phyloP scores from a whole-genome alignment of 2,329 filamentous ascomycete genomes.

The Colletotrichum sansevieriae region DNA sequence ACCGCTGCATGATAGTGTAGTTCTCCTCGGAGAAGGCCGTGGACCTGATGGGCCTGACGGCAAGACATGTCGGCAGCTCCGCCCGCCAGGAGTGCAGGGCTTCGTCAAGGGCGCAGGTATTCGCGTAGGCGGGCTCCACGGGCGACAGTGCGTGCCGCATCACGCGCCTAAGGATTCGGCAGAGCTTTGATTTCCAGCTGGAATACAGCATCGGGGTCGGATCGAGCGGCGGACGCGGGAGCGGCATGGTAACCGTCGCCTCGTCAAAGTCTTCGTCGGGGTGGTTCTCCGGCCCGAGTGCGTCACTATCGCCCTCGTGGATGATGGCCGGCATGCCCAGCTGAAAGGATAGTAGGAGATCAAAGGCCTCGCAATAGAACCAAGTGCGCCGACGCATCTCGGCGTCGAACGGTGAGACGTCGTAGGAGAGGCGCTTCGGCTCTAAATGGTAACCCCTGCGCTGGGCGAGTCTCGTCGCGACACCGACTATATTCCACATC shows the following conservation, averaged over 20 bases:
- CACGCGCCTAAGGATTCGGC: slow-evolving; percentile 58
- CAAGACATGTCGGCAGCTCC: slow-evolving; percentile 56
- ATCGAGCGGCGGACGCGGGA: slow-evolving; percentile 57
- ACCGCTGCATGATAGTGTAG: slow-evolving; percentile 61
- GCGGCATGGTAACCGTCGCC: slow-evolving; percentile 56
- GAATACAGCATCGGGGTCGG: slow-evolving; percentile 59
- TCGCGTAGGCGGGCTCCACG: slow-evolving; percentile 52
- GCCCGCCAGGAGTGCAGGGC: slow-evolving; percentile 54
- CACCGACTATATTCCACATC: slow-evolving; percentile 62
- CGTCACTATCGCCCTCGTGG: slow-evolving; percentile 61
- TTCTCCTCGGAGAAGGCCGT: slow-evolving; percentile 59
- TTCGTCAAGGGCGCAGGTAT: slow-evolving; percentile 53
- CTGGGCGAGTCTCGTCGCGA: slow-evolving; percentile 63
- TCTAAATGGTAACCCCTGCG: slow-evolving; percentile 66
- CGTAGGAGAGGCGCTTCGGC: slow-evolving; percentile 54
- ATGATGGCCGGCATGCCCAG: slow-evolving; percentile 66
- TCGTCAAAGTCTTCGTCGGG: slow-evolving; percentile 67
- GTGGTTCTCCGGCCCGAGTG: slow-evolving; percentile 59
- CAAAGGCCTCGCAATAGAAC: slow-evolving; percentile 61
- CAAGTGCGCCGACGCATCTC: slow-evolving; percentile 65
- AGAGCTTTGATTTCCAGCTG: slow-evolving; percentile 58
- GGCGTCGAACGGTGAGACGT: slow-evolving; percentile 61
- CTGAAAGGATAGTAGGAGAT: slow-evolving; percentile 64
- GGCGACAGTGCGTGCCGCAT: slow-evolving; percentile 57
- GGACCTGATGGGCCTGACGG: slow-evolving; percentile 56